Percentiles rank a stretch among this genome's conserved stretches.
phyloP scores from a whole-genome alignment of 2,329 filamentous ascomycete species.

The Alternaria gaisen region DNA sequence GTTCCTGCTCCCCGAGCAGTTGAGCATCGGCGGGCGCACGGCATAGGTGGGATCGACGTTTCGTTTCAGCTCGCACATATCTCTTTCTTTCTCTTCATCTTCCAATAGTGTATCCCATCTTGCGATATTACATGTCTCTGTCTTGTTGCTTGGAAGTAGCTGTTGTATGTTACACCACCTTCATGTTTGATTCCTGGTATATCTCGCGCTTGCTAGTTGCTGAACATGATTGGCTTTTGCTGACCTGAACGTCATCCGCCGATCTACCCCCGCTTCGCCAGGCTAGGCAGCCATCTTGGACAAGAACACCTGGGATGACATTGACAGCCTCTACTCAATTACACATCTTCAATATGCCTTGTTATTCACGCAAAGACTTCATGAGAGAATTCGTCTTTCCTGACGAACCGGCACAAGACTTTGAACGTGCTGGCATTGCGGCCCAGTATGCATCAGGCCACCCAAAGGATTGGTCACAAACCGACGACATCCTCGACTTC shows the following conservation, averaged over 20 bases:
- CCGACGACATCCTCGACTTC: slow-evolving; percentile 21
- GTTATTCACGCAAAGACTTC: slow-evolving; percentile 18
- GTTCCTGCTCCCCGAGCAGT: slow-evolving; percentile 24
- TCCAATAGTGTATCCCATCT: background rate
- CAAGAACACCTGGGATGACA: background rate
- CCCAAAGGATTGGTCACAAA: slow-evolving; percentile 26
- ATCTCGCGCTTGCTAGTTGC: background rate
- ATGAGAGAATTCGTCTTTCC: slow-evolving; percentile 25
- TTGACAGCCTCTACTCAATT: background rate
- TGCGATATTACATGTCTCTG: background rate
- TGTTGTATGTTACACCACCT: background rate
- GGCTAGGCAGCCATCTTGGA: slow-evolving; percentile 18
- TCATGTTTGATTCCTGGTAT: background rate
- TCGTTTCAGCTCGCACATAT: slow-evolving; percentile 46
- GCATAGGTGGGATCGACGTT: slow-evolving; percentile 42
- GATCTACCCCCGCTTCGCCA: slow-evolving; percentile 13
- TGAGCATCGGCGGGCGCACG: slow-evolving; percentile 35
- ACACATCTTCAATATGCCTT: slow-evolving; percentile 6
- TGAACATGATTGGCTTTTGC: background rate
- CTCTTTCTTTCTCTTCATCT: background rate
- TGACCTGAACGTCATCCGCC: slow-evolving; percentile 15
- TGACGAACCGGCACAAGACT: slow-evolving; percentile 22
- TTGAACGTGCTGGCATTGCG: slow-evolving; percentile 18
- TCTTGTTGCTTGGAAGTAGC: background rate
- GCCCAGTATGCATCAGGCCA: slow-evolving; percentile 29